A percentile compares a stretch with the other conserved stretches of the same genome.
Evolutionary conservation across 257 asterid species (phyloP).

Genomic region (Thymus mandschuricus): DNA sequence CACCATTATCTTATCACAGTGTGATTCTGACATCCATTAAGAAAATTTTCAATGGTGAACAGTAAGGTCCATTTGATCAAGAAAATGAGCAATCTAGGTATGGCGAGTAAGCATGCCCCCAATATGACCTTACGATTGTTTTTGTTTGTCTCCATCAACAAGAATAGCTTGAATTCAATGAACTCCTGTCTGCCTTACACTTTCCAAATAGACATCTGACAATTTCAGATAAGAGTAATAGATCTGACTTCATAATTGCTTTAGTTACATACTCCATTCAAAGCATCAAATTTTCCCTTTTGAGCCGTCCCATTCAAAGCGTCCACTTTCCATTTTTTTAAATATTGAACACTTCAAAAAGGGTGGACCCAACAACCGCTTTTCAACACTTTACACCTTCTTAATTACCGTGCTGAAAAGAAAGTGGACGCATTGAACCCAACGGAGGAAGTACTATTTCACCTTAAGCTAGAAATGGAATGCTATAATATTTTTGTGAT

Average conservation of each 20-base stretch:
- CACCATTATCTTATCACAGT: background rate
- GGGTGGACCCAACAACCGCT: too few relatives aligned
- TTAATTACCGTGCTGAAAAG: too few relatives aligned
- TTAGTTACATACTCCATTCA: background rate
- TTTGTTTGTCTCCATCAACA: background rate
- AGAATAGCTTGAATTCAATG: background rate
- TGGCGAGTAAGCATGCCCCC: background rate
- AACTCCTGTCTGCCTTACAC: background rate
- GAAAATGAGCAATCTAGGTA: background rate
- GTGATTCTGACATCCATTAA: background rate
- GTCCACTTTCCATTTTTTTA: too few relatives aligned
- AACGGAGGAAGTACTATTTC: too few relatives aligned
- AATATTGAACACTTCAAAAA: too few relatives aligned
- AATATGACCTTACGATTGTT: too few relatives aligned
- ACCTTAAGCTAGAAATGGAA: background rate
- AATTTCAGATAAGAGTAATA: background rate
- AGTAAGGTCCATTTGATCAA: background rate
- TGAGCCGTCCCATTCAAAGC: too few relatives aligned
- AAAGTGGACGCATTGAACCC: too few relatives aligned
- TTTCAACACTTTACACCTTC: too few relatives aligned
- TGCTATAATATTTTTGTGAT: background rate
- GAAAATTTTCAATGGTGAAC: conserved; percentile 8
- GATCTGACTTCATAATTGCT: background rate
- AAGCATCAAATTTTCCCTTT: too few relatives aligned
- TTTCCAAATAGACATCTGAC: background rate